Percentiles rank a stretch among this genome's conserved stretches.
Conservation (phyloP, 1,284 basidiomycete genomes). For the Trametes hirsuta region DNA sequence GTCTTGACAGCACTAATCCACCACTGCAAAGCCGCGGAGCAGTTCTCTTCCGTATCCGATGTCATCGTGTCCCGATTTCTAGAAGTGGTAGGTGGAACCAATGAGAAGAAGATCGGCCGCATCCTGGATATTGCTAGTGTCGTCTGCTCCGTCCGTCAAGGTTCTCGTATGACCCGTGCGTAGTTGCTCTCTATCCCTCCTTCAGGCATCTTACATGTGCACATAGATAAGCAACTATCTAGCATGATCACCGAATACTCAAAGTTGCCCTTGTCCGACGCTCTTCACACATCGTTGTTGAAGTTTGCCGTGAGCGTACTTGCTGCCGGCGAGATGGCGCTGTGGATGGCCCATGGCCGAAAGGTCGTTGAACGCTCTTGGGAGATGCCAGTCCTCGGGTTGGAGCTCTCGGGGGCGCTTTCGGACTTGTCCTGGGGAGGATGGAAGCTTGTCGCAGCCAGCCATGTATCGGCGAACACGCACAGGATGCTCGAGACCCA, state of each 20-base stretch:
- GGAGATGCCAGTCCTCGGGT: slow-evolving; percentile 46
- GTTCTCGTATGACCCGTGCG: slow-evolving; percentile 63
- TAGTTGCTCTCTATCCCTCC: slow-evolving; percentile 12
- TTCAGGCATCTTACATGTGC: neutral
- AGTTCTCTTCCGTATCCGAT: slow-evolving; percentile 65
- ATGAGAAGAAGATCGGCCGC: slow-evolving; percentile 39
- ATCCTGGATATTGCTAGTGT: slow-evolving; percentile 54
- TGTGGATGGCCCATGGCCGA: slow-evolving; percentile 65
- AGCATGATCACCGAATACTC: slow-evolving; percentile 48
- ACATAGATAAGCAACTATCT: slow-evolving; percentile 52
- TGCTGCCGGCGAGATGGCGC: slow-evolving; percentile 62
- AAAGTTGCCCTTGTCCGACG: slow-evolving; percentile 40
- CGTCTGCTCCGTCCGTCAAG: slow-evolving; percentile 62
- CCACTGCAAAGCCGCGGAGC: slow-evolving; percentile 71
- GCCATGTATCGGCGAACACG: slow-evolving; percentile 55
- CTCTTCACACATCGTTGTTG: slow-evolving; percentile 48
- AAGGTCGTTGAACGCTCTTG: slow-evolving; percentile 56
- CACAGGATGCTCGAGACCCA: slow-evolving; percentile 47
- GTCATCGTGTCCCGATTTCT: slow-evolving; percentile 45
- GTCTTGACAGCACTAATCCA: slow-evolving; percentile 80
- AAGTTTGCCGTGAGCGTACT: slow-evolving; percentile 55
- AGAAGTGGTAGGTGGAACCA: slow-evolving; percentile 18
- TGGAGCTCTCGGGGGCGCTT: slow-evolving; percentile 59
- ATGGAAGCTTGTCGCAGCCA: slow-evolving; percentile 68
- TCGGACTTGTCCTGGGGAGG: slow-evolving; percentile 71